Evolutionary conservation across 2,329 filamentous ascomycete genomes (phyloP), one percentile per base, ranked within the genome.

Genomic region (Metarhizium anisopliae): DNA sequence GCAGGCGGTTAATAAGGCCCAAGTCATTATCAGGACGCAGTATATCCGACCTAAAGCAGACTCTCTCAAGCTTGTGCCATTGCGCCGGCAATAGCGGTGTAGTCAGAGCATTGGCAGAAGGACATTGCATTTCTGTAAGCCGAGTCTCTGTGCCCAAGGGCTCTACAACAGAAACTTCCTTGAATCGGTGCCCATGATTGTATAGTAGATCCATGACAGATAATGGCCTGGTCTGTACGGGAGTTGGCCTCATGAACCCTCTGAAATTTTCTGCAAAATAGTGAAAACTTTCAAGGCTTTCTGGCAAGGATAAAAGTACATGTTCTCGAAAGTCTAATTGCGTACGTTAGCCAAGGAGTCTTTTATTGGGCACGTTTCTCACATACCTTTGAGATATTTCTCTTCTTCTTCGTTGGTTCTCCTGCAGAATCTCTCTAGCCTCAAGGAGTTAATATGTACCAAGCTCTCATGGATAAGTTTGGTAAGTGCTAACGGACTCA

Each of bases 301-400:
- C 20, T 47, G 52, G 52, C 52, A 54, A 8, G 20, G 42, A 54
- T 47, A 3, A 45, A 47, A 54, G 52, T 47, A 54, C 13, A 54
- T 47, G 52, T 54, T 52, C 35, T 52, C 52, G 38, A 54, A 54
- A 54, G 29, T 54, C 52, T 54, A 18, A 54, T 47, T 32, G 43
- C 52, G n/a, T 47, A 18, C 32, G 35, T 54, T 47, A 47, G 52
- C 45, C 42, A 35, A 54, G 42, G 2, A n/a, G 25, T 49, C 53
- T 51, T 55, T 51, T 32, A 51, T 42, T 7, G 35, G 20, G 36
- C 30, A 29, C n/a, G 1, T 43, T 55, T 51, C 18, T 55, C 47
- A 55, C 53, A 51, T 55, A 55, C 53, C 47, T 55, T 55, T 29
- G 40, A 55, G 53, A 55, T 55, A 55, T 55, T 55, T 16, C 18